Base-by-base conservation (phyloP, 2,329 filamentous ascomycete species). In the Aspergillus ustus region DNA sequence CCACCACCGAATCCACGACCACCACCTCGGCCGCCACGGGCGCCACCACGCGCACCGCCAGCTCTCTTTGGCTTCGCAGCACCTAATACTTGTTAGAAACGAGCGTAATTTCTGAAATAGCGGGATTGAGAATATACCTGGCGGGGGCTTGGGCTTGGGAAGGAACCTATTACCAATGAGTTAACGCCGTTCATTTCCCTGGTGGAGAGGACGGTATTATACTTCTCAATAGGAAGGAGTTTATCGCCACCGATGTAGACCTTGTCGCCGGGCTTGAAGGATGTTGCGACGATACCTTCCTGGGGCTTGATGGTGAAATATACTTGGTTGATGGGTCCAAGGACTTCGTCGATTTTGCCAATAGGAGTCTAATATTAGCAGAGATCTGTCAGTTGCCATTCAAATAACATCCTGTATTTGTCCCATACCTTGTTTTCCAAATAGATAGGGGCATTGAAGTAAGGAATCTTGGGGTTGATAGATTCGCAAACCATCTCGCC, bases 401-500 rank as follows among this genome's bases (percentile, higher is more conserved):
- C 8, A 4, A 25, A 28, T 48, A 15, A 37, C 43, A 54, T 25
- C 46, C 60, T 48, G 40, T 22, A 4, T 19, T 31, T 22, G 29
- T 62, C 52, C 58, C 77, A 66, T 75, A 90, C 91, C 86, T 98
- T 99, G 85, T 98, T 99, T 86, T 98, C 94, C 73, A 98, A 90
- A 83, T 95, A 99, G 79, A 99, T 96, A 70, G 93, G 93, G 64
- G 95, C 95, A 84, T 97, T 98, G 89, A 99, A 99, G 84, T 96
- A 96, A 65, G 95, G 95, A 67, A 99, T 90, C 83, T 98, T 98
- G 72, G 90, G 84, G 84, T 97, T 98, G 80, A 91, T 90, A 70
- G 91, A 96, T 80, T 93, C 89, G 90, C 94, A 97, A 71, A 99
- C 90, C 86, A 99, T 95, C 81, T 99, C 95, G 78, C 94, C 94